Base-by-base conservation (phyloP, 768 basidiomycete species). In the Cubamyces sp. region DNA sequence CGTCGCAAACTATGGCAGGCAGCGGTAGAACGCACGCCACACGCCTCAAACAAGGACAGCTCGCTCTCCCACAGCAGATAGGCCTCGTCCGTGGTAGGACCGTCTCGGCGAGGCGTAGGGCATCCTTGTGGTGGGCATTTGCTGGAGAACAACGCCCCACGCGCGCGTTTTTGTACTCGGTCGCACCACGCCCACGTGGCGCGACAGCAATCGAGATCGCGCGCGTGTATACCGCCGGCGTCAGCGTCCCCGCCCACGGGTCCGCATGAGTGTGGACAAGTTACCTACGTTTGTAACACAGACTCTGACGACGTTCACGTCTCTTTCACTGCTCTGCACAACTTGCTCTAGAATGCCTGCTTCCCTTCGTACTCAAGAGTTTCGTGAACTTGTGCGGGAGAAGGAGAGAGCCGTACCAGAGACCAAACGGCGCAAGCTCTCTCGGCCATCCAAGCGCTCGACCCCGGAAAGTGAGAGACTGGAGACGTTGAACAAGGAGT, bases 31-130 rank as follows among this genome's bases (percentile, higher is more conserved):
- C 47, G 42, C 47, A 78, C 84, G 79, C 82, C 75, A 79, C 79
- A 77, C 75, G 75, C 89, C 86, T 91, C 89, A 91, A 90, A 91
- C 88, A 75, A 84, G 82, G 86, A 87, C 79, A 46, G 48, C n/a
- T 72, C 66, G 49, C 49, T 80, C 70, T 80, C 51, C 73, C 79
- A 75, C 75, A 70, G 64, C 71, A 57, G 59, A 66, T 62, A 62
- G 54, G 68, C 73, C 69, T 62, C 65, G 60, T 42, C 54, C 57
- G 52, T 66, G 60, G 61, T 65, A 25, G 39, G 61, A 41, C 54
- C 26, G 54, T 61, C 67, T 68, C 61, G 66, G 50, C 37, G 63
- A 67, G 70, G 65, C 67, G 62, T 59, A 62, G 64, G 65, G 64
- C 72, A 71, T 64, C 50, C 71, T 64, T 65, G 73, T 71, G 76